Base-by-base conservation (phyloP, 805 yeast species). In the Spathaspora hagerdaliae region DNA sequence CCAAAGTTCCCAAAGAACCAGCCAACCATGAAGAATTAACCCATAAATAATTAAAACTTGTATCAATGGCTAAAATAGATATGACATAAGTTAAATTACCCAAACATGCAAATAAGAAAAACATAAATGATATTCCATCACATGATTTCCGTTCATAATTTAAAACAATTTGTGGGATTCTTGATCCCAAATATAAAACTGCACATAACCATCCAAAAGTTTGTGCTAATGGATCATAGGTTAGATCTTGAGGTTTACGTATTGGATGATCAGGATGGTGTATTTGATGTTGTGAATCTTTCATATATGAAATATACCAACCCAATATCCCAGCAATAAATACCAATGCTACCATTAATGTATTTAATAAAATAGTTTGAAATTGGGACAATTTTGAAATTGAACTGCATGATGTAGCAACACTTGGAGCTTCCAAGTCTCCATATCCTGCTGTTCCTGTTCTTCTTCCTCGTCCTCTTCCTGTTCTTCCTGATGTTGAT, bases 71-170 rank as follows among this genome's bases (percentile, higher is more conserved):
- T 41, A 92, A 69, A 43, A 92, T 92, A 9, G 96, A 85, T 11
- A 87, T 77, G 36, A 94, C 96, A 56, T 90, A 94, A 0, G 97
- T 88, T 58, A 87, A 71, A 62, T 92, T 94, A 39, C 99, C 99
- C 46, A 92, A 70, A 63, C 97, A 90, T 15, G 99, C 98, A 74
- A 94, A 92, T 19, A 94, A 69, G 67, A 92, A 92, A 66, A 94
- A 92, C 74, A 92, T 75, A 59, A 94, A 88, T 9, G 96, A 88
- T 41, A 92, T 87, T 24, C 98, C 98, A 50, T 94, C 98, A 61
- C 97, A 90, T 1, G 96, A 85, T 66, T 90, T 91, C 59, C 97
- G 78, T 61, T 83, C 75, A 59, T 76, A 88, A 66, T 94, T 94
- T 49, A 92, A 74, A 47, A 88, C 63, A 44, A 94, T 88, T 67